Evolutionary conservation across 805 yeast genomes (phyloP), one percentile per base, ranked within the genome.

Genomic region (Schwanniomyces pseudopolymorphus): DNA sequence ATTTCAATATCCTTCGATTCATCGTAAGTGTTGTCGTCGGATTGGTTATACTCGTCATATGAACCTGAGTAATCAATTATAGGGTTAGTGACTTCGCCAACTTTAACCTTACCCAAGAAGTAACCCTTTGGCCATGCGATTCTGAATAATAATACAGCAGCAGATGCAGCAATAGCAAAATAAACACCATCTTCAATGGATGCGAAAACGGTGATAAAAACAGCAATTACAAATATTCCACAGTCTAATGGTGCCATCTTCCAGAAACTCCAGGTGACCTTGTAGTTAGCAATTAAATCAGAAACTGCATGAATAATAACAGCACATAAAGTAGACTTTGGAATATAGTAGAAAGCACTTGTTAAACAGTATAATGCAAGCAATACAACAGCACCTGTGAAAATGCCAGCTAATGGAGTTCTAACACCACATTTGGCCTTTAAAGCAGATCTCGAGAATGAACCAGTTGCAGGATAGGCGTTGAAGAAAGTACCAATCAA

Each of bases 401-500:
- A 87, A 36, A 89, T 77, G 70, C 97, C 96, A 39, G 96, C 95
- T 50, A 91, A 72, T 28, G 97, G 97, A 17, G 97, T 91, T 61
- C 90, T 81, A 39, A 91, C 97, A 63, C 96, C 96, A 78, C 96
- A 91, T 69, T 91, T 91, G 43, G 96, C 85, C 70, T 92, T 91
- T 58, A 91, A 77, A 6, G 97, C 97, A 39, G 96, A 87, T 74
- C 97, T 84, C 16, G 96, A 87, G 67, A 91, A 91, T 1, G 97
- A 91, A 39, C 97, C 97, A 4, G 97, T 91, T 6, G 96, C 90
- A 7, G 97, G 97, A 65, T 91, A 91, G 6, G 97, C 96, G 59
- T 81, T 78, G 79, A 91, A 91, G 62, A 90, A 89, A 17, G 96
- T 89, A 56, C 97, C 97, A 56, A 91, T 76, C 64, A 91, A 76